Evolutionary conservation across 345 rosid species (phyloP).

Genomic region (Syzygium jambos): DNA sequence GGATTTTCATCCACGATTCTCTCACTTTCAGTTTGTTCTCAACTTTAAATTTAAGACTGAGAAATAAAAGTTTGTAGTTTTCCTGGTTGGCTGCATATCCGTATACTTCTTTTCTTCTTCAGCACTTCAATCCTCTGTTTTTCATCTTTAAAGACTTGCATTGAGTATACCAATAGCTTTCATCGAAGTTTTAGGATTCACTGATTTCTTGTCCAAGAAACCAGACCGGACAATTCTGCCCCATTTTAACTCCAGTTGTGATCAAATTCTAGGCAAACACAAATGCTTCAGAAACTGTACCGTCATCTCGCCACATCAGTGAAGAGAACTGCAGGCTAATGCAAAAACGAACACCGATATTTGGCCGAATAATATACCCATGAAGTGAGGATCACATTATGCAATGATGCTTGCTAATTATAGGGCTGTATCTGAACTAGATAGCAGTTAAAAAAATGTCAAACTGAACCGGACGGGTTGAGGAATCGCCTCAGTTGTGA

Average conservation of each 20-base stretch:
- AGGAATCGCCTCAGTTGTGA: background rate
- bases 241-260: background rate
- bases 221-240: background rate
- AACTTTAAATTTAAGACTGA: too few species aligned
- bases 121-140: too few species aligned
- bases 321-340: background rate
- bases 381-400: background rate
- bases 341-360: background rate
- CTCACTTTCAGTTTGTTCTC: too few species aligned
- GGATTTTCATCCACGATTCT: too few species aligned
- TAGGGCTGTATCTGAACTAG: background rate
- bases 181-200: background rate
- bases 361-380: background rate
- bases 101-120: too few species aligned
- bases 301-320: background rate
- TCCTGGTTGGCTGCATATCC: too few species aligned
- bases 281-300: background rate
- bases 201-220: background rate
- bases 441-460: background rate
- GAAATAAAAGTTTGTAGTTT: too few species aligned
- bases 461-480: background rate
- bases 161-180: background rate
- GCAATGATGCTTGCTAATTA: background rate
- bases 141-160: too few species aligned
- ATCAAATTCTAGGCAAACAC: background rate